Conservation (phyloP, 139 green algal genomes). For the Pleodorina starrii region DNA sequence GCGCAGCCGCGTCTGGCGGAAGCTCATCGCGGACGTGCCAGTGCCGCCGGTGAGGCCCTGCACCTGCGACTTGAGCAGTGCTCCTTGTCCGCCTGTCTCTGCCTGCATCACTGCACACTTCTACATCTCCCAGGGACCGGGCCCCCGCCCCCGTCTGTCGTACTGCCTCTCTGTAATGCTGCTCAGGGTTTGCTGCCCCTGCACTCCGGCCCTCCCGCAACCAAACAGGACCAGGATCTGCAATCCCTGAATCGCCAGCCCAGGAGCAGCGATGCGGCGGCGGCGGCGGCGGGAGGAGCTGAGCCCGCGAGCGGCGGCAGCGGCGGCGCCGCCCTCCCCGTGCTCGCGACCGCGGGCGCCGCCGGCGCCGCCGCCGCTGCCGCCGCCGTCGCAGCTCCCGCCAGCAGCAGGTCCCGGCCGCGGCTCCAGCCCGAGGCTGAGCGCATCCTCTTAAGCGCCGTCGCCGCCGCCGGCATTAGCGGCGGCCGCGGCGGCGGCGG, state of each 20-base stretch:
- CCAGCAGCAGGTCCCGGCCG: background rate
- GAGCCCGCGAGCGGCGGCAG: background rate
- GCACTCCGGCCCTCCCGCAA: too few relatives aligned
- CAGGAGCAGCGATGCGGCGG: background rate
- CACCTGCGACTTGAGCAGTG: too few relatives aligned
- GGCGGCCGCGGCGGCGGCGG: conserved; percentile 3
- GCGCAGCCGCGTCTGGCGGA: conserved; percentile 66
- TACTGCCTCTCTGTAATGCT: too few relatives aligned
- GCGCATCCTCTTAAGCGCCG: conserved; percentile 33
- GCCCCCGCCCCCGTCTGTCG: too few relatives aligned
- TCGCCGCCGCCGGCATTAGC: conserved; percentile 12
- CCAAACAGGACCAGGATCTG: background rate
- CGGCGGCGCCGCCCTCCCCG: background rate
- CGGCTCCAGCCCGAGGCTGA: conserved; percentile 34
- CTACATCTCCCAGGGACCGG: too few relatives aligned
- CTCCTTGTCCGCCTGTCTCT: too few relatives aligned
- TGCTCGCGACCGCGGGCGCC: background rate
- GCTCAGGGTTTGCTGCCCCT: too few relatives aligned
- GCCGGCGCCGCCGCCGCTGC: background rate
- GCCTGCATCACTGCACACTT: too few relatives aligned
- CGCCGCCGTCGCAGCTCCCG: background rate
- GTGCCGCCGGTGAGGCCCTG: background rate
- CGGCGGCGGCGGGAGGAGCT: background rate
- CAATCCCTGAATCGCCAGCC: background rate
- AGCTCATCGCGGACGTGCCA: conserved; percentile 16